phyloP scores from a whole-genome alignment of 345 rosid genomes.

The Moricandia moricandioides region DNA sequence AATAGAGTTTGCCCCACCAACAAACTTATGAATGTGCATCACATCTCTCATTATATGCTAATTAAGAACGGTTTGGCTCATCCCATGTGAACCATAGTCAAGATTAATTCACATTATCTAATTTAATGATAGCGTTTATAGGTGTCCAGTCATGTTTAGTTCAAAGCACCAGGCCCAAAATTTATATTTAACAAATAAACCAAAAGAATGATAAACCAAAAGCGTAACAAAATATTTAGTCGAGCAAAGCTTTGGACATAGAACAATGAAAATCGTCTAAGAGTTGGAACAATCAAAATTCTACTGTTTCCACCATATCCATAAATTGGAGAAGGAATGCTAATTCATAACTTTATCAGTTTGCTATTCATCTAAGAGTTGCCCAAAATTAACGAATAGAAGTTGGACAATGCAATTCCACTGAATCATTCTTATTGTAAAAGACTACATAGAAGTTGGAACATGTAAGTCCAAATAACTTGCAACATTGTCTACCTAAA shows the following conservation, averaged over 20 bases:
- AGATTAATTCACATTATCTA: background rate
- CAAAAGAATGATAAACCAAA: too few relatives aligned
- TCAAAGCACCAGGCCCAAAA: background rate
- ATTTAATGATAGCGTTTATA: slow-evolving; percentile 6
- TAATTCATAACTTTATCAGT: too few relatives aligned
- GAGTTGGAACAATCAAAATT: too few relatives aligned
- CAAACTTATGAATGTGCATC: slow-evolving; percentile 23
- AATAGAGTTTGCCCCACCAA: slow-evolving; percentile 22
- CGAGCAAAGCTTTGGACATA: too few relatives aligned
- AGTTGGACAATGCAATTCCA: too few relatives aligned
- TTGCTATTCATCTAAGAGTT: too few relatives aligned
- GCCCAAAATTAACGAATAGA: too few relatives aligned
- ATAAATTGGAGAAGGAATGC: too few relatives aligned
- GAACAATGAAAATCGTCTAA: too few relatives aligned
- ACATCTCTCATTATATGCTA: slow-evolving; percentile 21
- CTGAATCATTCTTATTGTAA: background rate
- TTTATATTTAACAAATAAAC: background rate
- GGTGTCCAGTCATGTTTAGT: background rate
- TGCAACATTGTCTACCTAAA: background rate
- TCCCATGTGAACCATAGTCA: slow-evolving; percentile 19
- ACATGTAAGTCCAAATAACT: background rate
- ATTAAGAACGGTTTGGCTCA: slow-evolving; percentile 32
- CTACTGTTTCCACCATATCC: too few relatives aligned
- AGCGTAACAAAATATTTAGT: too few relatives aligned
- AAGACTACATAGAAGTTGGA: background rate